A percentile compares a stretch with the other conserved stretches of the same genome.
Evolutionary conservation across 2,329 filamentous ascomycete genomes (phyloP).

Genomic region (Penicillium hesseltinei): DNA sequence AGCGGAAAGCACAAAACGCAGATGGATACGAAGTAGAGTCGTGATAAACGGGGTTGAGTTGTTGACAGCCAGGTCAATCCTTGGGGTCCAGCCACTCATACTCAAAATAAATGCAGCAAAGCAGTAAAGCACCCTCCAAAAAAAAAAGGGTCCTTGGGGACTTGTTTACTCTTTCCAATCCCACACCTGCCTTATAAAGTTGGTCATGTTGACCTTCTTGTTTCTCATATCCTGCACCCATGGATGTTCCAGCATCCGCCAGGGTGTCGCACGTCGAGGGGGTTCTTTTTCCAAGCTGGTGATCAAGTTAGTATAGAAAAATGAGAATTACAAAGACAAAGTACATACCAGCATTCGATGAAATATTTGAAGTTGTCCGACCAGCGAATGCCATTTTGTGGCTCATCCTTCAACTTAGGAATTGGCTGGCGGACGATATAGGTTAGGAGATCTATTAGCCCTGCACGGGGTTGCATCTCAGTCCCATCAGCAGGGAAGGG

Average conservation of each 20-base stretch:
- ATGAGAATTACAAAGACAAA: not conserved
- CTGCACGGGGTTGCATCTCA: constrained; percentile 89
- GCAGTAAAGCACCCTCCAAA: constrained; percentile 2
- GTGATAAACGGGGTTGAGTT: constrained; percentile 16
- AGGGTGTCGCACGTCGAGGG: constrained; percentile 81
- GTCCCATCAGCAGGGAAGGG: constrained; percentile 96
- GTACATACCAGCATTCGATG: constrained; percentile 87
- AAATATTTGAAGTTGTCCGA: constrained; percentile 99
- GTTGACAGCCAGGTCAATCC: constrained; percentile 31
- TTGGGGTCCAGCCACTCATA: constrained; percentile 28
- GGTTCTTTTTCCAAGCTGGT: constrained; percentile 89
- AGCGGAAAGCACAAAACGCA: constrained; percentile 9
- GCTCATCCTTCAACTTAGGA: constrained; percentile 93
- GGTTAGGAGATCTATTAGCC: constrained; percentile 89
- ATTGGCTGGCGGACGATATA: constrained; percentile 97
- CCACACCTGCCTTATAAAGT: constrained; percentile 93
- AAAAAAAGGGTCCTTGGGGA: not conserved
- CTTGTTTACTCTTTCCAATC: constrained; percentile 73
- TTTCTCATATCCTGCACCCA: constrained; percentile 97
- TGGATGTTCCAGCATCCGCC: constrained; percentile 98
- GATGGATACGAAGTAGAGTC: constrained; percentile 7
- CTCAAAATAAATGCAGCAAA: constrained; percentile 14
- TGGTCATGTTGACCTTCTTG: constrained; percentile 96
- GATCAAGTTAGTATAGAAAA: constrained; percentile 17
- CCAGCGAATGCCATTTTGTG: constrained; percentile 85